These are phyloP conservation scores for Fusarium brachygibbosum DNA, from an alignment of 2,329 filamentous ascomycete species.

Conservation along the genomic window DNA sequence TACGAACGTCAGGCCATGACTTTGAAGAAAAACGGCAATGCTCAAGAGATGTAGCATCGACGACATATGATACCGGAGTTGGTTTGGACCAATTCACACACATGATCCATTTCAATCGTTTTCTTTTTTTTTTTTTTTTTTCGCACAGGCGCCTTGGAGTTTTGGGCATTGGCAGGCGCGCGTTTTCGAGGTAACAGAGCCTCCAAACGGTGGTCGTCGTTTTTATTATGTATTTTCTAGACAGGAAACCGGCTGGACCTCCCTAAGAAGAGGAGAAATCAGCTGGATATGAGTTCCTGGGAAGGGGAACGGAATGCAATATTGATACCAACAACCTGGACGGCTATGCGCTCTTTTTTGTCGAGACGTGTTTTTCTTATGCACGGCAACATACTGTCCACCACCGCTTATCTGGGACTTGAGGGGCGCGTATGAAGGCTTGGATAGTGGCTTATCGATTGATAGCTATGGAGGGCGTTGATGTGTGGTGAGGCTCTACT, in stretches of 20 bases:
- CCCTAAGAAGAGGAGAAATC: conserved; percentile 18
- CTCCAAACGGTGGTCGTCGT: conserved; percentile 22
- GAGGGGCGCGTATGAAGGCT: conserved; percentile 3
- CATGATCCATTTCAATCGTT: conserved; percentile 46
- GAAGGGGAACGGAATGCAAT: conserved; percentile 31
- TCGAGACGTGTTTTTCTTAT: conserved; percentile 14
- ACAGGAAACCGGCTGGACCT: conserved; percentile 28
- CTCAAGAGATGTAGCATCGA: conserved; percentile 30
- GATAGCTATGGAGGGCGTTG: conserved; percentile 25
- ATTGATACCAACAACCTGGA: conserved; percentile 48
- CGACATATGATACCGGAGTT: conserved; percentile 45
- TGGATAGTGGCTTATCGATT: conserved; percentile 19
- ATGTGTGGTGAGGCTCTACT: conserved; percentile 11
- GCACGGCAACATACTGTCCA: background rate
- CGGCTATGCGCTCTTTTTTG: conserved; percentile 39
- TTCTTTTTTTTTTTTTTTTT: conserved; percentile 46
- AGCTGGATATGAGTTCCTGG: conserved; percentile 37
- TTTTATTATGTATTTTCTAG: conserved; percentile 38
- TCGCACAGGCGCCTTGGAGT: conserved; percentile 49
- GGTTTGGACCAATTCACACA: conserved; percentile 33
- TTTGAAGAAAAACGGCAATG: conserved; percentile 21
- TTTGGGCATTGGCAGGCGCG: conserved; percentile 40
- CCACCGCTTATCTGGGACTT: background rate
- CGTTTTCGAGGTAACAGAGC: conserved; percentile 27
- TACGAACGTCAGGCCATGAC: conserved; percentile 14